Percentiles rank a stretch among this genome's conserved stretches.
phyloP scores from a whole-genome alignment of 805 yeast genomes.

The Komagataella ulmi region DNA sequence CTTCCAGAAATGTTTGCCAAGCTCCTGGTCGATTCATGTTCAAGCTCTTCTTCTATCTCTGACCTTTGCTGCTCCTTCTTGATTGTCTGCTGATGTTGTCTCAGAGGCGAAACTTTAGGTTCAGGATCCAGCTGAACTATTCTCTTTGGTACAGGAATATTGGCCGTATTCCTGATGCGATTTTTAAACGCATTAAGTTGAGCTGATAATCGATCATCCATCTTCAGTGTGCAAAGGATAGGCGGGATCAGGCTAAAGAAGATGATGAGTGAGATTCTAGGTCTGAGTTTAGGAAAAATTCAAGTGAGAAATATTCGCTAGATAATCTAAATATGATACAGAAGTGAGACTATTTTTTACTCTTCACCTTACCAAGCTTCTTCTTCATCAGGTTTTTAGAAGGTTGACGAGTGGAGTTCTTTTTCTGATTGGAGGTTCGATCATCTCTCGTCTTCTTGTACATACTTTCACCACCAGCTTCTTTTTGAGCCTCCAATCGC shows the following conservation, averaged over 20 bases:
- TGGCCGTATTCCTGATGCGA: slow-evolving; percentile 40
- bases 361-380: slow-evolving; percentile 9
- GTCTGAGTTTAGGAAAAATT: background rate
- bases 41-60: background rate
- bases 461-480: slow-evolving; percentile 33
- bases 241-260: background rate
- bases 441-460: slow-evolving; percentile 76
- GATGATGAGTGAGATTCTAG: background rate
- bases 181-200: slow-evolving; percentile 53
- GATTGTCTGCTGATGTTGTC: slow-evolving; percentile 6
- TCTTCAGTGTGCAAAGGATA: slow-evolving; percentile 1
- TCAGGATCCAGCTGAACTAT: slow-evolving; percentile 7
- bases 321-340: background rate
- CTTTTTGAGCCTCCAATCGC: slow-evolving; percentile 45
- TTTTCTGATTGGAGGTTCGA: slow-evolving; percentile 38
- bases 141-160: slow-evolving; percentile 25
- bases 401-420: slow-evolving; percentile 21
- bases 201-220: slow-evolving; percentile 19
- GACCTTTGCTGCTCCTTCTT: slow-evolving; percentile 5
- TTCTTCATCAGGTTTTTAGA: slow-evolving; percentile 14
- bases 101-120: slow-evolving; percentile 4
- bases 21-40: slow-evolving; percentile 1
- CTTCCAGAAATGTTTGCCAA: slow-evolving; percentile 16
- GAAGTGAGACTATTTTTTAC: background rate
- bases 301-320: background rate